Conservation (phyloP, 148 eudicot species). For the Suaeda aralocaspica region DNA sequence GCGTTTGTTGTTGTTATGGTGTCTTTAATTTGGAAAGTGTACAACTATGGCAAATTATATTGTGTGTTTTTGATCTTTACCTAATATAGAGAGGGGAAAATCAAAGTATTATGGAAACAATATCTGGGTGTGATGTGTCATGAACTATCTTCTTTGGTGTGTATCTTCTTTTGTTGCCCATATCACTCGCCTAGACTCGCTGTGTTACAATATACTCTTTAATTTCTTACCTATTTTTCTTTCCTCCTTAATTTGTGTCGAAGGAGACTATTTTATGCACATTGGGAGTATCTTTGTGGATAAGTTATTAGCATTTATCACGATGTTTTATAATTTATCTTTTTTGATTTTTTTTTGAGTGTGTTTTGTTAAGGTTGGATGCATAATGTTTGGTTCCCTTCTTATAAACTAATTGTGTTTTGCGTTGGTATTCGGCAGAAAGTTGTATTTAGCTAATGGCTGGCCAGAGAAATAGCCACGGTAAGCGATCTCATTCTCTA, state of each 20-base stretch:
- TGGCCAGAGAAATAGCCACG: slow-evolving; percentile 69
- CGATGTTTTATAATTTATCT: too few relatives aligned
- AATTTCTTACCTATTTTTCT: too few relatives aligned
- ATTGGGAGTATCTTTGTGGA: background rate
- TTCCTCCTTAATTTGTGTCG: background rate
- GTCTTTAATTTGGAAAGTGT: too few relatives aligned
- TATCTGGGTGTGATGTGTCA: too few relatives aligned
- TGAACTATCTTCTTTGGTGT: too few relatives aligned
- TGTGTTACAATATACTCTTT: too few relatives aligned
- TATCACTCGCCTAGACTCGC: too few relatives aligned
- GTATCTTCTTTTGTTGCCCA: too few relatives aligned
- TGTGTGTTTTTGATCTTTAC: background rate
- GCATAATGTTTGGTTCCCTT: background rate
- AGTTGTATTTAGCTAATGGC: slow-evolving; percentile 46
- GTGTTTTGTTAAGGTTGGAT: background rate
- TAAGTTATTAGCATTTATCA: background rate
- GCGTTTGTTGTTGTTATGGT: too few relatives aligned
- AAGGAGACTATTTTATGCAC: background rate
- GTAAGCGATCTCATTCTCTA: slow-evolving; percentile 67
- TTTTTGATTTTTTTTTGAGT: background rate
- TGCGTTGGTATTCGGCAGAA: background rate
- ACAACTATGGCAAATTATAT: too few relatives aligned
- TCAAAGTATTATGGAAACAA: background rate
- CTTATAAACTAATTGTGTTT: background rate
- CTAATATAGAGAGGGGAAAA: background rate